Evolutionary conservation across 2,329 filamentous ascomycete genomes (phyloP).

Genomic region (Fusarium sp.): DNA sequence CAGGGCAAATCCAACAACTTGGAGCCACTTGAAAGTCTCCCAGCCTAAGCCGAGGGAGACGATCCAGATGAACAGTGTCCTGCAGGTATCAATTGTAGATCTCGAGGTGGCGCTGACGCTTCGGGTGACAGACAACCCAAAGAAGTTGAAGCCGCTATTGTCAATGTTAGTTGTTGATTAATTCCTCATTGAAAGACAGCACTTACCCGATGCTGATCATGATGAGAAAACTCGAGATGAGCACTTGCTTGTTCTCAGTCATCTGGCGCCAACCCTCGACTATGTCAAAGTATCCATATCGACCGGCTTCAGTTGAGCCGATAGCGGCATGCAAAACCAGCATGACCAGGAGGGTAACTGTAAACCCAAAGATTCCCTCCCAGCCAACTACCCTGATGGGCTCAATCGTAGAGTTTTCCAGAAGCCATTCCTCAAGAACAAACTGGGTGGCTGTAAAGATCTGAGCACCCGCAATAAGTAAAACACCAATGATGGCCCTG

Average conservation of each 20-base stretch:
- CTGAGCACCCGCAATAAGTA: slow-evolving; percentile 92
- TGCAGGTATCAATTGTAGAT: slow-evolving; percentile 96
- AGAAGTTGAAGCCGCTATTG: slow-evolving; percentile 94
- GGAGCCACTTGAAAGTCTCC: slow-evolving; percentile 98
- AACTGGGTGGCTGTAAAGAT: slow-evolving; percentile 98
- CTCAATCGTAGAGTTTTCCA: slow-evolving; percentile 73
- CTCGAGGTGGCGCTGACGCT: slow-evolving; percentile 90
- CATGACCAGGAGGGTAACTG: slow-evolving; percentile 82
- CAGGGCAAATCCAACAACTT: slow-evolving; percentile 87
- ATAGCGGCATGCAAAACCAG: slow-evolving; percentile 80
- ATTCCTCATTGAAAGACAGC: neutral
- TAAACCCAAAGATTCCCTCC: slow-evolving; percentile 93
- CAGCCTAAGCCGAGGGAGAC: slow-evolving; percentile 92
- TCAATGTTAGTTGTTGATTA: slow-evolving; percentile 29
- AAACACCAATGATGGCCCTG: slow-evolving; percentile 80
- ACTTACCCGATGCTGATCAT: slow-evolving; percentile 95
- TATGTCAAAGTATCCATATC: slow-evolving; percentile 89
- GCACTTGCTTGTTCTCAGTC: slow-evolving; percentile 74
- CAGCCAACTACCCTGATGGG: slow-evolving; percentile 93
- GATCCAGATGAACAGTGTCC: slow-evolving; percentile 98
- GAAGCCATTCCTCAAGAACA: slow-evolving; percentile 92
- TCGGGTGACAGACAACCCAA: slow-evolving; percentile 92
- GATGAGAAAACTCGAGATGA: slow-evolving; percentile 83
- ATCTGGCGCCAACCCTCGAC: slow-evolving; percentile 87
- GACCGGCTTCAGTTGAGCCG: slow-evolving; percentile 78